Evolutionary conservation across 148 eudicot species (phyloP).

Genomic region (Selenicereus undatus): DNA sequence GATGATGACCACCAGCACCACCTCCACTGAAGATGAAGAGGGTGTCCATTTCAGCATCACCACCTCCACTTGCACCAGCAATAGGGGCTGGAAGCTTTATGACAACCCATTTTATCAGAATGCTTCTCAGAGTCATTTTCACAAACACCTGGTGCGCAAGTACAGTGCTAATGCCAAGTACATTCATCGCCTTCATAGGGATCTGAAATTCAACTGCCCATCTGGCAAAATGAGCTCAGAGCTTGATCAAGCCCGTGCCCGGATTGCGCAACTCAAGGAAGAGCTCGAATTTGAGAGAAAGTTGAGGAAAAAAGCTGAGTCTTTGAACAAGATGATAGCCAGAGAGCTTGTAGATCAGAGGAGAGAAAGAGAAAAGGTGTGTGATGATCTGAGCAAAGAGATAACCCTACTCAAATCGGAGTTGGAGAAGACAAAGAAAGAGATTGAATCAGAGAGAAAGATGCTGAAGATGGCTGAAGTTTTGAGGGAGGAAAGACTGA

Average conservation of each 20-base stretch:
- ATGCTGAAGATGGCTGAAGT: constrained; percentile 69
- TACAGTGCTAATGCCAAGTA: constrained; percentile 15
- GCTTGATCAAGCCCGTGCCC: constrained; percentile 36
- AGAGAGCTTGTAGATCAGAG: constrained; percentile 48
- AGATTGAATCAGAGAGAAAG: constrained; percentile 61
- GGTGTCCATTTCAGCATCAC: constrained; percentile 11
- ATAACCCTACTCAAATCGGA: constrained; percentile 34
- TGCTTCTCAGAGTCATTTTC: constrained; percentile 16
- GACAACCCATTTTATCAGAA: constrained; percentile 56
- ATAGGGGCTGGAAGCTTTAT: constrained; percentile 57
- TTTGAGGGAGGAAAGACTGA: constrained; percentile 64
- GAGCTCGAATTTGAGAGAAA: constrained; percentile 54
- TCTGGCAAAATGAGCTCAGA: not conserved
- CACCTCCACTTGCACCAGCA: constrained; percentile 35
- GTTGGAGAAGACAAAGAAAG: constrained; percentile 37
- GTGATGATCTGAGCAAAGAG: constrained; percentile 45
- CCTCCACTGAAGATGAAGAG: not conserved
- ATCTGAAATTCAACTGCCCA: constrained; percentile 19
- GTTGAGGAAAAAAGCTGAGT: constrained; percentile 49
- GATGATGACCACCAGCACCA: constrained; percentile 17
- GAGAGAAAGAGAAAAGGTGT: constrained; percentile 38
- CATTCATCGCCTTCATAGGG: constrained; percentile 36
- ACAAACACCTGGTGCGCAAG: constrained; percentile 21
- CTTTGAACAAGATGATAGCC: constrained; percentile 40
- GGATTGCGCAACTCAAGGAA: constrained; percentile 43